Conservation (phyloP, 768 basidiomycete genomes). For the Lentinula raphanica region DNA sequence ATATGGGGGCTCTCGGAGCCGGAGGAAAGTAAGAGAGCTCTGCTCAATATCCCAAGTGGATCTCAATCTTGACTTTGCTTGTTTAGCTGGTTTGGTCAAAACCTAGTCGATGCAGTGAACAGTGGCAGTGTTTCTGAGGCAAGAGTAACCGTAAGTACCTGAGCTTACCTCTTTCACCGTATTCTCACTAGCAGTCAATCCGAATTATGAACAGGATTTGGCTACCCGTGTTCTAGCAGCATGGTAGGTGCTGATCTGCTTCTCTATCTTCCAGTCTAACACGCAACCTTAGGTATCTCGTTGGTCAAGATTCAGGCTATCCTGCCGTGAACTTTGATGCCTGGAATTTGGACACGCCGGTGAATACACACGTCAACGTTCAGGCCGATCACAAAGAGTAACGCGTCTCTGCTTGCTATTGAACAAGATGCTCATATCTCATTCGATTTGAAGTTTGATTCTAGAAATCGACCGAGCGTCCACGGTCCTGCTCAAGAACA, state of each 20-base stretch:
- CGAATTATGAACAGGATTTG: slow-evolving; percentile 49
- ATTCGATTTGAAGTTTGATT: slow-evolving; percentile 37
- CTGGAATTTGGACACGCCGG: slow-evolving; percentile 32
- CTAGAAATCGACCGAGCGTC: slow-evolving; percentile 57
- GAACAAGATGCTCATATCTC: neutral
- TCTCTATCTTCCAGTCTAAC: neutral
- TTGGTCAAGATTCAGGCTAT: slow-evolving; percentile 52
- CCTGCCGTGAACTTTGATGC: slow-evolving; percentile 55
- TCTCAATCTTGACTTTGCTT: neutral
- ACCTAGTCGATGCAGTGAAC: slow-evolving; percentile 53
- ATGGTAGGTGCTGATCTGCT: slow-evolving; percentile 32
- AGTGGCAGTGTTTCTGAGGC: slow-evolving; percentile 53
- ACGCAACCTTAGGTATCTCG: slow-evolving; percentile 28
- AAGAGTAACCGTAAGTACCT: slow-evolving; percentile 47
- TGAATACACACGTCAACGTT: slow-evolving; percentile 49
- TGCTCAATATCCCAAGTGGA: neutral
- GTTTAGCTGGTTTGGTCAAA: slow-evolving; percentile 52
- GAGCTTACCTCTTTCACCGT: slow-evolving; percentile 12
- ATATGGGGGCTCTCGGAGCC: slow-evolving; percentile 34
- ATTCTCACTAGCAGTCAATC: too few relatives aligned
- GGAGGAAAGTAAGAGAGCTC: neutral
- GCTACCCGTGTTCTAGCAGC: slow-evolving; percentile 66
- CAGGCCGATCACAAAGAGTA: slow-evolving; percentile 50
- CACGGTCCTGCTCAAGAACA: slow-evolving; percentile 61
- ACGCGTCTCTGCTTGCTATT: neutral